Base-by-base conservation (phyloP, 441 rosid genomes). In the Pelargonium fulgidum region DNA sequence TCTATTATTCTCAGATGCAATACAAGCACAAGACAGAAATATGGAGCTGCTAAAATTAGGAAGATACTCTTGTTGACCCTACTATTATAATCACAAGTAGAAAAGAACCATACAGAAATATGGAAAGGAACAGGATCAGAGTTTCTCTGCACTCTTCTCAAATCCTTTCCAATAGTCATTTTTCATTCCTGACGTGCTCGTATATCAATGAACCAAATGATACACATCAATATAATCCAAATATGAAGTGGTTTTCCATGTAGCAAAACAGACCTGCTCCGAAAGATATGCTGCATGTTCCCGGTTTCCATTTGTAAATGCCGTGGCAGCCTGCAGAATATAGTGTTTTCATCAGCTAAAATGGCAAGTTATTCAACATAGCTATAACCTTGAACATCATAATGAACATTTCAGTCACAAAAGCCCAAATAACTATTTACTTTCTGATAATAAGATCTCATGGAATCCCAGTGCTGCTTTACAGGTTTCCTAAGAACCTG, bases 251-350 rank as follows among this genome's bases (percentile, higher is more conserved):
- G 36, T 3, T 29, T 2, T 26, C 36, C 36, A 29, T 29, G 36
- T 29, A 5, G 19, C 26, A 76, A 74, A 69, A 66, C 72, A 72
- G 72, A 91, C 98, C 97, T 89, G 81, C 39, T 89, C 91, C 71
- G 96, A 85, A 75, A 91, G 91, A 82, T 87, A 80, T 62, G 97
- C 85, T 0, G 97, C 96, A 70, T 85, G 74, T 13, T 66, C 81
- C 73, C 80, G 62, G 39, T 85, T 73, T 62, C 96, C 91, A 72
- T 84, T 91, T 26, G 93, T 85, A 84, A 87, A 80, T 74, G 96
- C 98, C 63, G 73, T 76, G 39, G 89, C 80, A 76, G 98, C 98
- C 98, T 93, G 80, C 63, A 75, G 64, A 70, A 71, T 39, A 74
- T 66, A 14, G 65, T 29, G 9, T 11, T 3, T 71, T 63, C 13